phyloP scores from a whole-genome alignment of 768 basidiomycete species.

The Calocybe indica region DNA sequence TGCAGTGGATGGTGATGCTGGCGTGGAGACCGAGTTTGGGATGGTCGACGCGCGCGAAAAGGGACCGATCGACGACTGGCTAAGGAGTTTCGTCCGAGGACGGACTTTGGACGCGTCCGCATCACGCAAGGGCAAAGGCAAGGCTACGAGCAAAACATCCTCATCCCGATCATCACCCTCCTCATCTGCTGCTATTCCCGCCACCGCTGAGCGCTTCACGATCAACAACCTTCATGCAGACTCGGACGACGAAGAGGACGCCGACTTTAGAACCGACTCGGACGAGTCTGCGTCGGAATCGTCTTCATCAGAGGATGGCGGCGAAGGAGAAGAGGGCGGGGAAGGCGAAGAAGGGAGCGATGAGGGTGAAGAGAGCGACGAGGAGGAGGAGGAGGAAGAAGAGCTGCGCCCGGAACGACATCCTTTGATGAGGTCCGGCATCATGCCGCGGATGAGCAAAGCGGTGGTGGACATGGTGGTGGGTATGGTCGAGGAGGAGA shows the following conservation, averaged over 20 bases:
- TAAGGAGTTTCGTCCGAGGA: slow-evolving; percentile 19
- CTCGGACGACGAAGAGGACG: slow-evolving; percentile 43
- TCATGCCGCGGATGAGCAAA: slow-evolving; percentile 64
- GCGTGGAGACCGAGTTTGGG: slow-evolving; percentile 59
- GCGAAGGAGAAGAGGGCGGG: slow-evolving; percentile 15
- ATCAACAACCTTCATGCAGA: slow-evolving; percentile 24
- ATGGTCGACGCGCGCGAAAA: slow-evolving; percentile 71
- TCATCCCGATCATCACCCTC: background rate
- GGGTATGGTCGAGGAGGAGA: slow-evolving; percentile 51
- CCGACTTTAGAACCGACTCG: slow-evolving; percentile 30
- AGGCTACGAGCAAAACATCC: slow-evolving; percentile 30
- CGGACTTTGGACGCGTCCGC: no score
- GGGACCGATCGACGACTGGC: slow-evolving; percentile 62
- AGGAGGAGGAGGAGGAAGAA: no score
- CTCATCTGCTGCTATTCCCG: slow-evolving; percentile 8
- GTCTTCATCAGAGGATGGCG: slow-evolving; percentile 21
- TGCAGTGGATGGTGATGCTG: slow-evolving; percentile 36
- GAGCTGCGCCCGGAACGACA: slow-evolving; percentile 52
- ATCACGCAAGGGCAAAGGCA: slow-evolving; percentile 45
- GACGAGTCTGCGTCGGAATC: slow-evolving; percentile 27
- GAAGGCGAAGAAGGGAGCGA: slow-evolving; percentile 26
- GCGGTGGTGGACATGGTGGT: slow-evolving; percentile 62
- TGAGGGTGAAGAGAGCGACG: slow-evolving; percentile 17
- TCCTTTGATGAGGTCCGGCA: slow-evolving; percentile 59
- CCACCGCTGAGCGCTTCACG: slow-evolving; percentile 19